These are phyloP conservation scores for Talaromyces thailandensis DNA, from an alignment of 495 filamentous ascomycete species.

Conservation along the genomic window DNA sequence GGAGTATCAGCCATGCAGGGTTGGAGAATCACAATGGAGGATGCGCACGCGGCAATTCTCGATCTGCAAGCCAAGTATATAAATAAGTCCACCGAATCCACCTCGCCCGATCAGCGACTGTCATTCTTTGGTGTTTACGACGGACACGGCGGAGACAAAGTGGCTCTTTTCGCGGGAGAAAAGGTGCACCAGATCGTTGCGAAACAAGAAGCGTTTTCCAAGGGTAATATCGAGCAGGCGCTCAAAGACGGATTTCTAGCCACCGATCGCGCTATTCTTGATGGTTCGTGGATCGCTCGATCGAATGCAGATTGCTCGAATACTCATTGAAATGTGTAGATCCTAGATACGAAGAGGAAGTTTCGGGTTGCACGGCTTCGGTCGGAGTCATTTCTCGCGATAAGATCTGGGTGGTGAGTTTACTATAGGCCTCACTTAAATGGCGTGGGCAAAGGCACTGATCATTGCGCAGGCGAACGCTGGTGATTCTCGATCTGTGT, in stretches of 20 bases:
- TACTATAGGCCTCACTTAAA: conserved; percentile 13
- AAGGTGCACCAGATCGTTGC: conserved; percentile 89
- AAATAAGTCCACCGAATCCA: conserved; percentile 48
- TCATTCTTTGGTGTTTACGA: conserved; percentile 98
- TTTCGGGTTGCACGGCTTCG: conserved; percentile 94
- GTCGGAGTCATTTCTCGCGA: conserved; percentile 79
- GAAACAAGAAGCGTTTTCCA: conserved; percentile 87
- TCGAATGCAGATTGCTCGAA: conserved; percentile 10
- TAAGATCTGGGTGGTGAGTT: conserved; percentile 89
- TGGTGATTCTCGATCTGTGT: conserved; percentile 86
- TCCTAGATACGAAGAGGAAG: conserved; percentile 92
- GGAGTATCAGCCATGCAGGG: conserved; percentile 98
- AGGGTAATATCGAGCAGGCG: conserved; percentile 87
- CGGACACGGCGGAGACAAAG: conserved; percentile 94
- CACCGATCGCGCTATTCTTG: conserved; percentile 90
- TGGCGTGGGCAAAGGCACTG: background rate
- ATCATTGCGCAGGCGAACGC: conserved; percentile 68
- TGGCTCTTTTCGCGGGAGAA: conserved; percentile 86
- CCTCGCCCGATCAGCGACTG: conserved; percentile 57
- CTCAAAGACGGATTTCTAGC: conserved; percentile 96
- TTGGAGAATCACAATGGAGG: conserved; percentile 99
- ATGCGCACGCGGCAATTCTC: conserved; percentile 81
- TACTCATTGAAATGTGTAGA: conserved; percentile 44
- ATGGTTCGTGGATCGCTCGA: conserved; percentile 51
- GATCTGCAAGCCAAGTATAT: conserved; percentile 65